Evolutionary conservation across 2,329 filamentous ascomycete species (phyloP).

Genomic region (Colletotrichum graminicola): DNA sequence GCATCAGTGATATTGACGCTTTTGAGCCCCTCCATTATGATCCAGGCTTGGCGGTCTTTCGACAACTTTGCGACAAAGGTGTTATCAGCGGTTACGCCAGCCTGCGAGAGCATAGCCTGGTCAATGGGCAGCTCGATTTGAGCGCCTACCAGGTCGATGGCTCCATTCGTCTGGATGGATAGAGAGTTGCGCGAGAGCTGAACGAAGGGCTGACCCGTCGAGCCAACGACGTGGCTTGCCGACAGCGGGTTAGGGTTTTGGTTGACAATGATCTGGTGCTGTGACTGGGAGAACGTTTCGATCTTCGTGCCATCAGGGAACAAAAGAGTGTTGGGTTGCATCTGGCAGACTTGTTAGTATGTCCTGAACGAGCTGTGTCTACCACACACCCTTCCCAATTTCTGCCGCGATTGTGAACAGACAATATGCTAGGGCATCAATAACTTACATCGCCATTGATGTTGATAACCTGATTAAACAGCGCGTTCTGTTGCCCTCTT

Average conservation of each 20-base stretch:
- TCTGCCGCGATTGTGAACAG: not conserved
- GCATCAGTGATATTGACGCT: constrained; percentile 45
- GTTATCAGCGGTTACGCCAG: constrained; percentile 43
- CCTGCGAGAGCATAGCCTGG: constrained; percentile 40
- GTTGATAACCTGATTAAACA: constrained; percentile 45
- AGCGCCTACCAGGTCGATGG: constrained; percentile 43
- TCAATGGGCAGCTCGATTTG: constrained; percentile 45
- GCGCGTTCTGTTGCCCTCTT: constrained; percentile 37
- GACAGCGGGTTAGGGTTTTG: constrained; percentile 44
- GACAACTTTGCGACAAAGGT: constrained; percentile 44
- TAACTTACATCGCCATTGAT: constrained; percentile 44
- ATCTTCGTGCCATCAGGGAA: constrained; percentile 45
- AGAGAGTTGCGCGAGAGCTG: constrained; percentile 44
- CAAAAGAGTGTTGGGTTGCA: constrained; percentile 43
- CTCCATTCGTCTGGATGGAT: constrained; percentile 44
- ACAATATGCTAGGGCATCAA: too few species aligned
- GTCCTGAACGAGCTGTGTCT: too few species aligned
- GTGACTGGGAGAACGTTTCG: constrained; percentile 45
- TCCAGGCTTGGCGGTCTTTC: constrained; percentile 44
- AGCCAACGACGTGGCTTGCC: constrained; percentile 44
- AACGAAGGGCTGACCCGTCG: constrained; percentile 44
- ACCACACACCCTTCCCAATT: not conserved
- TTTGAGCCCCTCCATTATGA: constrained; percentile 43
- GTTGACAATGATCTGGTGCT: constrained; percentile 44
- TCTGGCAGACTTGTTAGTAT: constrained; percentile 32